Conservation (phyloP, 1,139 yeast genomes). For the Pichia sp. region DNA sequence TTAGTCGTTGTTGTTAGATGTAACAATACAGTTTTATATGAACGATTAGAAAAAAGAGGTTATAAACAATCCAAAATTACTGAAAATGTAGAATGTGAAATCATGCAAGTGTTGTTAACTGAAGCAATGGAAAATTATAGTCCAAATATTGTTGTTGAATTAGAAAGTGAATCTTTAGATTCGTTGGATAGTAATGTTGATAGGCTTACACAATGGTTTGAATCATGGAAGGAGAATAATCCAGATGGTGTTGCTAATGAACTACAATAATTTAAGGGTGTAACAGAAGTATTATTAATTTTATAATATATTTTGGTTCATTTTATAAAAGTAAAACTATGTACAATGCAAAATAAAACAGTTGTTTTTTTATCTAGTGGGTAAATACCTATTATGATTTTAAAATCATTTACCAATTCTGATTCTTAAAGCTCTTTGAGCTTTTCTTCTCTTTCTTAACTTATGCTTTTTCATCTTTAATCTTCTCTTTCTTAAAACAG, state of each 20-base stretch:
- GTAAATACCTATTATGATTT: not conserved
- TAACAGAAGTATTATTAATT: not conserved
- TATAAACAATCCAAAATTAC: constrained; percentile 76
- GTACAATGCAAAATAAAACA: constrained; percentile 4
- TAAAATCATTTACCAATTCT: constrained; percentile 41
- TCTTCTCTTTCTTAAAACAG: constrained; percentile 55
- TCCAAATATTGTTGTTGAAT: constrained; percentile 73
- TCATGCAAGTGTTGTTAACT: constrained; percentile 84
- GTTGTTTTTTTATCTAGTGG: too few relatives aligned
- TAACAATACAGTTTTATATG: constrained; percentile 64
- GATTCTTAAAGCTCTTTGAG: constrained; percentile 52
- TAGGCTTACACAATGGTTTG: constrained; percentile 67
- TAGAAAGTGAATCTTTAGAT: constrained; percentile 63
- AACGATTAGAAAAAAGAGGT: constrained; percentile 65
- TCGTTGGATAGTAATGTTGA: constrained; percentile 76
- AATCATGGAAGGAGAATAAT: constrained; percentile 57
- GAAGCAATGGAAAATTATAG: constrained; percentile 83
- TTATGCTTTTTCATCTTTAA: constrained; percentile 61
- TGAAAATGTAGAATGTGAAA: constrained; percentile 93
- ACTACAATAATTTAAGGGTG: constrained; percentile 5
- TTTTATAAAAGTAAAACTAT: constrained; percentile 1
- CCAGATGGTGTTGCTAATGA: constrained; percentile 37
- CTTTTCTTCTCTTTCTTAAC: constrained; percentile 59
- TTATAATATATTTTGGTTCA: not conserved
- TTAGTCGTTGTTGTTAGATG: constrained; percentile 84